phyloP scores from a whole-genome alignment of 2,329 filamentous ascomycete genomes.

The Monosporascus sp. region DNA sequence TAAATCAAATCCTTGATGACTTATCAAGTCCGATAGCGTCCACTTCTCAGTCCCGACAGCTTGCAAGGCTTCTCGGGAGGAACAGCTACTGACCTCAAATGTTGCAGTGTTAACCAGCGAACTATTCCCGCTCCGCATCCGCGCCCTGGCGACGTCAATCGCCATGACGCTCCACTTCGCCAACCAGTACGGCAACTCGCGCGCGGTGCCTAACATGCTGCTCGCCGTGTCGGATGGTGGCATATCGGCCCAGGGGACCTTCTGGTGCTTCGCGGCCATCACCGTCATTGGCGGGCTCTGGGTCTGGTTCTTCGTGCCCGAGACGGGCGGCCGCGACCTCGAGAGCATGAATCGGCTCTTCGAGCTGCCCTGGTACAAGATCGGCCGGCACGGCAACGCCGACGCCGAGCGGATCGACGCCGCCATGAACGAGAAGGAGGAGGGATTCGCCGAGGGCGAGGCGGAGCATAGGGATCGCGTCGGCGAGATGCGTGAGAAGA shows the following conservation, averaged over 20 bases:
- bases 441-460: slow-evolving; percentile 25
- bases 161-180: slow-evolving; percentile 76
- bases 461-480: slow-evolving; percentile 31
- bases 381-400: slow-evolving; percentile 53
- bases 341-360: slow-evolving; percentile 71
- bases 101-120: slow-evolving; percentile 61
- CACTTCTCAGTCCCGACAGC: no score
- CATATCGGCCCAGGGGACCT: slow-evolving; percentile 60
- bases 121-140: slow-evolving; percentile 69
- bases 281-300: slow-evolving; percentile 63
- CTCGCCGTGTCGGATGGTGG: slow-evolving; percentile 41
- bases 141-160: slow-evolving; percentile 64
- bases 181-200: slow-evolving; percentile 72
- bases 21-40: no score
- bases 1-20: no score
- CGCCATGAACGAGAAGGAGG: slow-evolving; percentile 40
- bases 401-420: slow-evolving; percentile 45
- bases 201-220: slow-evolving; percentile 72
- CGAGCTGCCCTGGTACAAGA: slow-evolving; percentile 67
- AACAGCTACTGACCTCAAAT: no score
- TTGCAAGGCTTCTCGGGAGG: no score
- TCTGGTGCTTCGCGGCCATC: slow-evolving; percentile 69
- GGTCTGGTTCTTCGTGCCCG: slow-evolving; percentile 69
- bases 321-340: slow-evolving; percentile 61
- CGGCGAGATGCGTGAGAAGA: slow-evolving; percentile 1